phyloP scores from a whole-genome alignment of 192 early-diverging fungal species.

The Cetraspora pellucida region DNA sequence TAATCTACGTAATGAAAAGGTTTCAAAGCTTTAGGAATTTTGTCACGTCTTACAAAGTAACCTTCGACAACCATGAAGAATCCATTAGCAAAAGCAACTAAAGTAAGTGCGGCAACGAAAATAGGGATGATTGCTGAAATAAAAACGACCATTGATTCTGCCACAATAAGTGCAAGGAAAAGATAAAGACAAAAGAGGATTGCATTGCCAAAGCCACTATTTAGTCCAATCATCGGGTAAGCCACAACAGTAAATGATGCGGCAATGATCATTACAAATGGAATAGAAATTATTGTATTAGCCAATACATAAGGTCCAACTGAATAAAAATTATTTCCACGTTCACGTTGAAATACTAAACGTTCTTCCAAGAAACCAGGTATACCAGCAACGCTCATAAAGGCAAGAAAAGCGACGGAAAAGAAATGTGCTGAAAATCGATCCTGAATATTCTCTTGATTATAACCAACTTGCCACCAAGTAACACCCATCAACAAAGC shows the following conservation, averaged over 20 bases:
- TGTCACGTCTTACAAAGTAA: not conserved
- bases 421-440: conserved; percentile 21
- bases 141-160: conserved; percentile 26
- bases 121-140: conserved; percentile 9
- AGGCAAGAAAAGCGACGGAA: conserved; percentile 9
- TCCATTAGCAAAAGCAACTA: conserved; percentile 22
- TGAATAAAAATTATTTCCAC: conserved; percentile 15
- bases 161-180: conserved; percentile 10
- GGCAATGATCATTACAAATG: conserved; percentile 15
- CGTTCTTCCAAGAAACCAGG: conserved; percentile 27
- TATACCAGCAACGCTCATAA: conserved; percentile 27
- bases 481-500: conserved; percentile 2
- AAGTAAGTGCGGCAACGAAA: conserved; percentile 19
- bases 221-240: conserved; percentile 24
- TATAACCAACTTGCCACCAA: conserved; percentile 18
- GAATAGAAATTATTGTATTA: conserved; percentile 11
- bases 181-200: not conserved
- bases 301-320: conserved; percentile 26
- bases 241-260: not conserved
- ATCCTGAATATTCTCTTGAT: conserved; percentile 13
- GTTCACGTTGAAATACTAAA: conserved; percentile 20
- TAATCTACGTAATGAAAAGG: conserved; percentile 19
- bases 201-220: not conserved
- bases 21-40: not conserved
- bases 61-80: conserved; percentile 23